Conservation (phyloP, 768 basidiomycete genomes). For the Neoboletus magnificus region DNA sequence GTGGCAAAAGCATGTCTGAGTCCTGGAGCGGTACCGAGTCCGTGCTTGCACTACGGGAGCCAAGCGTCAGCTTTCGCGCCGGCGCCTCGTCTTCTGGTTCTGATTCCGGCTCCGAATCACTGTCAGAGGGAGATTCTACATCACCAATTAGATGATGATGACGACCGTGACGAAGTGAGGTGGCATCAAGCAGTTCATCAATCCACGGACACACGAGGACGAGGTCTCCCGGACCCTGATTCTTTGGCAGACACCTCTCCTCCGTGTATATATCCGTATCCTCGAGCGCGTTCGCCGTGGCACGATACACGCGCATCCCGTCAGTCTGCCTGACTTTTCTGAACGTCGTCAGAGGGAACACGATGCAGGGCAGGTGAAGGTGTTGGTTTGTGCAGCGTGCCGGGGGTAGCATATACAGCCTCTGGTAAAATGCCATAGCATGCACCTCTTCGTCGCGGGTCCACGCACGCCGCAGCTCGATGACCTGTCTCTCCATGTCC, state of each 20-base stretch:
- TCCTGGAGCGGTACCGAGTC: background rate
- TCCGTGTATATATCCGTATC: slow-evolving; percentile 9
- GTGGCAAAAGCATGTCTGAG: background rate
- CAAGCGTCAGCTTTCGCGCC: background rate
- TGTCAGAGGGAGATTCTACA: background rate
- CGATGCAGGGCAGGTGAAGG: slow-evolving; percentile 18
- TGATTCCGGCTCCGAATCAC: slow-evolving; percentile 2
- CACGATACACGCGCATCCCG: slow-evolving; percentile 3
- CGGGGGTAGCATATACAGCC: background rate
- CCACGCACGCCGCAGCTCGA: background rate
- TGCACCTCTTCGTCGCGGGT: background rate
- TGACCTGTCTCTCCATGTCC: slow-evolving; percentile 2
- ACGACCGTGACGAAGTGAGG: background rate
- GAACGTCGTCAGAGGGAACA: slow-evolving; percentile 13
- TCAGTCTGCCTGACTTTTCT: background rate
- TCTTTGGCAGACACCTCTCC: background rate
- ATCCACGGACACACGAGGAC: slow-evolving; percentile 22
- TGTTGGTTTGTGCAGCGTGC: slow-evolving; percentile 5
- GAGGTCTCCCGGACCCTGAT: background rate
- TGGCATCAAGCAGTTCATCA: slow-evolving; percentile 3
- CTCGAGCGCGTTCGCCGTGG: slow-evolving; percentile 2
- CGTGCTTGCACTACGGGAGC: background rate
- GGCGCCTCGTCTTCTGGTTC: background rate
- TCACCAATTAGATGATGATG: background rate
- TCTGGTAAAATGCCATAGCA: slow-evolving; percentile 5